Evolutionary conservation across 768 basidiomycete genomes (phyloP).

Genomic region (Strobilomyces dryophilus): DNA sequence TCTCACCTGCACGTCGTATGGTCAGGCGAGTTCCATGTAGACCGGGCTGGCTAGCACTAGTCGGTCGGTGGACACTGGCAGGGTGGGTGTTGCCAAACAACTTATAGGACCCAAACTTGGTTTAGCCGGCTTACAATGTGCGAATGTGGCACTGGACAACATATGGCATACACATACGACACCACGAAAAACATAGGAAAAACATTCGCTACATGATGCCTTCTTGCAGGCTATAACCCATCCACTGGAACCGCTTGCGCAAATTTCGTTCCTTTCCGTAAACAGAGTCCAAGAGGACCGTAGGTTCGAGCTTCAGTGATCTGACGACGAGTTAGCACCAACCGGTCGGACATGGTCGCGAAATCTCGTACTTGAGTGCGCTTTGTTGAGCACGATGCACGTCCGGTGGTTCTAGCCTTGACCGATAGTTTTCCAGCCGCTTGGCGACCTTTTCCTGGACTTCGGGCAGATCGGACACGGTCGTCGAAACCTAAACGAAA

Average conservation of each 20-base stretch:
- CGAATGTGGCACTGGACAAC: constrained; percentile 18
- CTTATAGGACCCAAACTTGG: constrained; percentile 8
- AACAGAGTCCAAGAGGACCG: constrained; percentile 20
- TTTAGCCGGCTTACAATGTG: constrained; percentile 22
- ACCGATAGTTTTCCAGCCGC: constrained; percentile 23
- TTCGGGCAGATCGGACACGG: constrained; percentile 33
- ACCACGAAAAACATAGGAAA: background rate
- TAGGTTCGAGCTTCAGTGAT: constrained; percentile 24
- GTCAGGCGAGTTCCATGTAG: constrained; percentile 30
- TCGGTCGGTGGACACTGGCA: constrained; percentile 2
- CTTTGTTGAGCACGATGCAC: constrained; percentile 20
- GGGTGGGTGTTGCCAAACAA: constrained; percentile 19
- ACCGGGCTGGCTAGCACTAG: background rate
- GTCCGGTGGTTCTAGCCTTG: constrained; percentile 15
- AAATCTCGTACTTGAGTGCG: constrained; percentile 17
- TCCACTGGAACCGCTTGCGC: constrained; percentile 5
- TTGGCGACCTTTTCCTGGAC: constrained; percentile 27
- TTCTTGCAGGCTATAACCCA: constrained; percentile 16
- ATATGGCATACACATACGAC: background rate
- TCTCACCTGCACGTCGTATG: constrained; percentile 21
- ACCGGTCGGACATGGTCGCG: too few species aligned
- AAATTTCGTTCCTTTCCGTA: background rate
- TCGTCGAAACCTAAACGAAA: constrained; percentile 22
- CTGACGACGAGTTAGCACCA: constrained; percentile 16
- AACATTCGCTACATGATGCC: constrained; percentile 14